Base-by-base conservation (phyloP, 176 grass and related monocot genomes). In the Elaeis guineensis region DNA sequence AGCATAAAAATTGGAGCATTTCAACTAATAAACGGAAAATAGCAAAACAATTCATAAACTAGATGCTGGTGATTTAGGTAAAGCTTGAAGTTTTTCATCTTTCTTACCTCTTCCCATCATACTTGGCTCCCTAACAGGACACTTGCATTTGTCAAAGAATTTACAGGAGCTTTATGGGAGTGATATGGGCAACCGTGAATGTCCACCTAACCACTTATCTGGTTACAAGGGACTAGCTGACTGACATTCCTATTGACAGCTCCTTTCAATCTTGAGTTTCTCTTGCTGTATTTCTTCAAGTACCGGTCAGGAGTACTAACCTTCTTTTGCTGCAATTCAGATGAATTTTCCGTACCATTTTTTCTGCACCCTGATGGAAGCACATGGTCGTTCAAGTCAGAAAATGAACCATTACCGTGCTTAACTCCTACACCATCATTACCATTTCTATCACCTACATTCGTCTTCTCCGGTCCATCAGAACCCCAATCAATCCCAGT, bases 281-380 rank as follows among this genome's bases (percentile, higher is more conserved):
- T 89, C 59, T 64, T 80, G 48, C 44, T 80, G 49, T 84, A 89
- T 61, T 81, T 80, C 50, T 61, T 81, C 69, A 56, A 51, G 72
- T 80, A 84, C 5, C 74, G 66, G 72, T 78, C 70, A 51, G 79
- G 19, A 53, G 17, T 3, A 55, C 55, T 59, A 56, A 17, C 14
- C 59, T 63, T 50, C 19, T 75, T 50, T 19, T 63, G 14, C 51
- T 25, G 50, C 64, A 12, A 29, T 60, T 25, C 66, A 53, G 55
- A 65, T 50, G 48, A 61, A 62, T 17, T 16, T 72, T 66, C 77
- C 29, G 59, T 53, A 54, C 55, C 64, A 73, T 19, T 51, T 66
- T 70, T 52, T 50, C 35, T 14, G 17, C 63, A 65, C 16, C 21
- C 9, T 28, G 3, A 6, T 44, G 35, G 35, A 44, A 44, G 35